Base-by-base conservation (phyloP, 371 early-diverging fungal species). In the Smittium culicis region DNA sequence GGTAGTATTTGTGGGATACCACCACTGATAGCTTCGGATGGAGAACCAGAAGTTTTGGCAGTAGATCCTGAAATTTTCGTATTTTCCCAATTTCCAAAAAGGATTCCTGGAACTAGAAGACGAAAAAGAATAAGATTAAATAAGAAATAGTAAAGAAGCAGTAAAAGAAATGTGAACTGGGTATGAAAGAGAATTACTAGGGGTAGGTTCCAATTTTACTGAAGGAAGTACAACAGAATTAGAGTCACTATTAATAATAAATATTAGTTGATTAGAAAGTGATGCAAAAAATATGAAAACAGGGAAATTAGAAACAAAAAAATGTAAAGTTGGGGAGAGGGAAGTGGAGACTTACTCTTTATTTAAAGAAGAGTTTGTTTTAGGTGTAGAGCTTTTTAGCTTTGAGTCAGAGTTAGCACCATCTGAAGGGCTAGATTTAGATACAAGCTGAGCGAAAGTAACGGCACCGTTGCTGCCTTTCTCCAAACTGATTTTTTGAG, bases 1-100 rank as follows among this genome's bases (percentile, higher is more conserved):
- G 67, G 67, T 5, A 61, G 57, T 60, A 34, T 17, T 8, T 5
- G 11, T 66, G 67, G 67, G 1, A 66, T 54, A 14, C 56, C 67
- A n/a, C 67, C 67, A 28, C 67, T 66, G 29, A 14, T 35, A 45
- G 29, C 14, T 64, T 54, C 35, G 17, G 17, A 14, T 8, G 25
- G 16, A 2, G 30, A 45, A 16, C 17, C 35, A 27, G 35, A 35
- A 1, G 33, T 25, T 35, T 34, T 5, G 27, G 29, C 29, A 45
- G 16, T 16, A 14, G 54, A 29, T 45, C 35, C 35, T 35, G 27
- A 5, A 45, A 20, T 20, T 11, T 5, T 11, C 20, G 5, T 45
- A 20, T 45, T 45, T 17, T 35, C 65, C 25, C 34, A 17, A 3
- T 35, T 64, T 32, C 65, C 65, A 45, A 64, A 64, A 27, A 16